Evolutionary conservation across 192 early-diverging fungal species (phyloP).

Genomic region (Anaeromyces robustus): DNA sequence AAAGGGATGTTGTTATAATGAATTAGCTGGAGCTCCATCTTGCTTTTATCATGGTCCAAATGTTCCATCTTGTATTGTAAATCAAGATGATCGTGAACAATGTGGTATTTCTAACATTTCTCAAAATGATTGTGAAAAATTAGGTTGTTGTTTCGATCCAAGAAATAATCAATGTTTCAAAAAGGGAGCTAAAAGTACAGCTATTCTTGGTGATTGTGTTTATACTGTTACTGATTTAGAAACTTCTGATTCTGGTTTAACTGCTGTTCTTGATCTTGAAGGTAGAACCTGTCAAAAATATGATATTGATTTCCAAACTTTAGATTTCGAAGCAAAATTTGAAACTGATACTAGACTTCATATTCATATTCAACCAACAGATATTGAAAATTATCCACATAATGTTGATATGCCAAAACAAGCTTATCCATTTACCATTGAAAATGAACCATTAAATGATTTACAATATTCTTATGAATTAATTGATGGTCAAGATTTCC

Average conservation of each 20-base stretch:
- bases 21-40: not conserved
- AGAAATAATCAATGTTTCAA: not conserved
- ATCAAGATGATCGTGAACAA: not conserved
- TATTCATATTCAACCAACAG: constrained; percentile 24
- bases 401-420: constrained; percentile 13
- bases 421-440: constrained; percentile 4
- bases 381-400: constrained; percentile 22
- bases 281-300: not conserved
- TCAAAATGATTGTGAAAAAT: not conserved
- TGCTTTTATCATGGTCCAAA: not conserved
- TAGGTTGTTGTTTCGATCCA: not conserved
- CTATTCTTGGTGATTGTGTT: not conserved
- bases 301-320: not conserved
- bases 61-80: not conserved
- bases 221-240: not conserved
- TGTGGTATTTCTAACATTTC: not conserved
- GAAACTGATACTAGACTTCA: constrained; percentile 33
- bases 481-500: not conserved
- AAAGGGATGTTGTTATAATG: not conserved
- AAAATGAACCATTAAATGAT: constrained; percentile 5
- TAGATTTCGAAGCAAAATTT: constrained; percentile 19
- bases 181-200: not conserved
- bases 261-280: not conserved
- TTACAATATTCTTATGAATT: constrained; percentile 16
- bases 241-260: not conserved